Evolutionary conservation across 257 asterid genomes (phyloP).

Genomic region (Solanum bulbocastanum): DNA sequence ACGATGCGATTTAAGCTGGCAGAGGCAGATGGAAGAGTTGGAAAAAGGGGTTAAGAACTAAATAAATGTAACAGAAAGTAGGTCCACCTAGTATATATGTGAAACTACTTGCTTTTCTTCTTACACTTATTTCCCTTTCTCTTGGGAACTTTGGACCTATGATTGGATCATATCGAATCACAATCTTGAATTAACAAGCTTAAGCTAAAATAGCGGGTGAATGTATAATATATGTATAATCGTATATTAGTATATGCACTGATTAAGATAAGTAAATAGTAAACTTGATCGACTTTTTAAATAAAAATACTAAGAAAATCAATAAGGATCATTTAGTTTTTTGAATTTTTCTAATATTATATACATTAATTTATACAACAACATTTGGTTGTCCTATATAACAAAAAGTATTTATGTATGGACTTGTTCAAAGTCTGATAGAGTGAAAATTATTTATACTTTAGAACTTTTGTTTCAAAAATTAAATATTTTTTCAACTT

Average conservation of each 20-base stretch:
- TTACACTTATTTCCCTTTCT: not conserved
- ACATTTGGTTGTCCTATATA: too few relatives aligned
- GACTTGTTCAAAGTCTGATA: not conserved
- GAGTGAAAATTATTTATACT: not conserved
- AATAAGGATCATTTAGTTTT: too few relatives aligned
- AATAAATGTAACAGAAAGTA: not conserved
- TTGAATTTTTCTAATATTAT: too few relatives aligned
- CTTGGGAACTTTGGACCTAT: not conserved
- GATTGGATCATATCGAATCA: not conserved
- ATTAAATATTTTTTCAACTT: too few relatives aligned
- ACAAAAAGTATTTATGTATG: not conserved
- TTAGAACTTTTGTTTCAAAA: too few relatives aligned
- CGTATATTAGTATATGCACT: not conserved
- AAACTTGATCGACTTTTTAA: too few relatives aligned
- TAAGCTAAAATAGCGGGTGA: not conserved
- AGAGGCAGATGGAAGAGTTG: not conserved
- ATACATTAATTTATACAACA: too few relatives aligned
- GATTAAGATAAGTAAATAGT: too few relatives aligned
- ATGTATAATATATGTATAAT: too few relatives aligned
- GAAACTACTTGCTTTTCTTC: not conserved
- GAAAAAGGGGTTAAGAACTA: not conserved
- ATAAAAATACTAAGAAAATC: too few relatives aligned
- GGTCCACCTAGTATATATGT: not conserved
- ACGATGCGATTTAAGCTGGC: slow-evolving; percentile 11
- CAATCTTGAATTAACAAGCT: not conserved